These are phyloP conservation scores for Pleurotus platypus DNA, from an alignment of 768 basidiomycete genomes.

Conservation along the genomic window DNA sequence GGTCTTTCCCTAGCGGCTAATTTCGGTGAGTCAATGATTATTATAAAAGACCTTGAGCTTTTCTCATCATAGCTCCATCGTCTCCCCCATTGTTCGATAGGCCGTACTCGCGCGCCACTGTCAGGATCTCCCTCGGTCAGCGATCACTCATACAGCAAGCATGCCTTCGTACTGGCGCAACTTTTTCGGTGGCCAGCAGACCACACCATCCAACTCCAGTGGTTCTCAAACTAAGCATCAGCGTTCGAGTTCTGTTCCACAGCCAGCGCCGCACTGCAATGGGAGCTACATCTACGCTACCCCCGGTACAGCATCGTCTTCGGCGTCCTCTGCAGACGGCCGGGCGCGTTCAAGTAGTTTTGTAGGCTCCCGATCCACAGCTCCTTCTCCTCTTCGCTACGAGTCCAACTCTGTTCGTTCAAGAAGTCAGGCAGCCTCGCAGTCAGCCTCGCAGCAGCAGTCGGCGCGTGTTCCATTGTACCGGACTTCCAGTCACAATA, in stretches of 20 bases:
- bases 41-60: neutral
- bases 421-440: conserved; percentile 16
- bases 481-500: conserved; percentile 37
- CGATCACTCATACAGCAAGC: neutral
- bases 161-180: conserved; percentile 53
- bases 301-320: conserved; percentile 26
- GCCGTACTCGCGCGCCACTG: neutral
- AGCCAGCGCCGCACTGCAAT: conserved; percentile 19
- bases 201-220: conserved; percentile 17
- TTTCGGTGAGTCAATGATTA: conserved; percentile 3
- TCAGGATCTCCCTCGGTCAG: neutral
- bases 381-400: conserved; percentile 38
- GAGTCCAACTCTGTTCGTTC: conserved; percentile 20
- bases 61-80: conserved; percentile 1
- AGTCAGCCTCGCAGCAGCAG: neutral
- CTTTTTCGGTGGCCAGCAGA: conserved; percentile 14
- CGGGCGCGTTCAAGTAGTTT: conserved; percentile 36
- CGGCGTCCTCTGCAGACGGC: conserved; percentile 31
- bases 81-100: neutral
- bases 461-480: conserved; percentile 32
- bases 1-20: conserved; percentile 5
- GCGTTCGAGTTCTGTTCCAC: conserved; percentile 38
- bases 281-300: conserved; percentile 39
- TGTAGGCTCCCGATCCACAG: conserved; percentile 29
- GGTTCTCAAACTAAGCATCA: conserved; percentile 33